These are phyloP conservation scores for Hypoxylon sp. DNA, from an alignment of 2,329 filamentous ascomycete species.

Conservation along the genomic window DNA sequence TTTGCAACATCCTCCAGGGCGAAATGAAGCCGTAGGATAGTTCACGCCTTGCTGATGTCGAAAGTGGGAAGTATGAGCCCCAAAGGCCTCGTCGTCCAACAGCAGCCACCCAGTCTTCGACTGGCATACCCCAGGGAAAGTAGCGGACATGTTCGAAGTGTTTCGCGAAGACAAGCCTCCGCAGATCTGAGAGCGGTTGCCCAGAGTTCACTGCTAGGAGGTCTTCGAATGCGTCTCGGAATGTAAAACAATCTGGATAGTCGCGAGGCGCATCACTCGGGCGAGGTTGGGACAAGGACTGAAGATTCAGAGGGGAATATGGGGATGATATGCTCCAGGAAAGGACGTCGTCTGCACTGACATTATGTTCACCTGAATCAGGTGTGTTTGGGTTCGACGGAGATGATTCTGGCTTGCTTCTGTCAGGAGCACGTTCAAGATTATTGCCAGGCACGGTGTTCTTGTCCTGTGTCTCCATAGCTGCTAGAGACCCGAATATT, in stretches of 20 bases:
- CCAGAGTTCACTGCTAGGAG: constrained; percentile 65
- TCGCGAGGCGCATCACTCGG: constrained; percentile 60
- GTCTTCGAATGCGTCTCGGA: constrained; percentile 72
- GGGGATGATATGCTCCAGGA: constrained; percentile 58
- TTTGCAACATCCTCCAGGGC: constrained; percentile 17
- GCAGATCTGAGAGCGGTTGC: constrained; percentile 59
- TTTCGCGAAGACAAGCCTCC: constrained; percentile 40
- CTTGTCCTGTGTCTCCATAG: constrained; percentile 12
- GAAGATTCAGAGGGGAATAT: constrained; percentile 63
- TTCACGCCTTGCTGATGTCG: constrained; percentile 15
- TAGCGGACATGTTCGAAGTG: constrained; percentile 46
- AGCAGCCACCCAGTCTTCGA: constrained; percentile 60
- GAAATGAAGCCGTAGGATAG: constrained; percentile 25
- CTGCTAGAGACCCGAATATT: constrained; percentile 30
- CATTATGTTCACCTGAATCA: not conserved
- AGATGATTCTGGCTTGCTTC: constrained; percentile 6
- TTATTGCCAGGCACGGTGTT: constrained; percentile 4
- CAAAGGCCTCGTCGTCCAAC: constrained; percentile 59
- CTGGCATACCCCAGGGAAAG: constrained; percentile 56
- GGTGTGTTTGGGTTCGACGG: constrained; percentile 10
- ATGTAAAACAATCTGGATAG: constrained; percentile 60
- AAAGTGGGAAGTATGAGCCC: constrained; percentile 53
- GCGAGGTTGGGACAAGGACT: constrained; percentile 62
- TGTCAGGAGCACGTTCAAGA: not conserved
- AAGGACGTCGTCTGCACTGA: constrained; percentile 49